Base-by-base conservation (phyloP, 2,329 filamentous ascomycete species). In the Colletotrichum musicola region DNA sequence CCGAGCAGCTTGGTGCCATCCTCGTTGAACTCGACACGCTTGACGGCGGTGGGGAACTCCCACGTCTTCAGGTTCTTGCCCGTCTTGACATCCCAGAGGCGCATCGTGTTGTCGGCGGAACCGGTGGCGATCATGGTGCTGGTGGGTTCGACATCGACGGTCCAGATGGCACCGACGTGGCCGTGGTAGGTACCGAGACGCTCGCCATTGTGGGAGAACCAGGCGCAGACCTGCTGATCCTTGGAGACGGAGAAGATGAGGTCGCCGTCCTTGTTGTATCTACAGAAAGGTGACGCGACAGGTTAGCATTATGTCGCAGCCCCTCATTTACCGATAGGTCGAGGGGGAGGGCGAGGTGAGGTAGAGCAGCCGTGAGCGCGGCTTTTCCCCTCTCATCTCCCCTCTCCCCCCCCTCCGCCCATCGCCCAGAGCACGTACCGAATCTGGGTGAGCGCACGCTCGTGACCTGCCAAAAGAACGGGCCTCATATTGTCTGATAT, bases 161-260 rank as follows among this genome's bases (percentile, higher is more conserved):
- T 98, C 96, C 96, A 99, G 85, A 99, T 93, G 76, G 96, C 95
- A 84, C 96, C 96, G 82, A 97, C 92, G 84, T 99, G 96, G 81
- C 96, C 96, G 80, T 93, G 91, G 86, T 98, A 99, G 76, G 95
- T 96, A 77, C 96, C 96, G 77, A 98, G 89, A 77, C 96, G 93
- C 87, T 99, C 96, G 84, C 96, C 96, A 83, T 99, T 99, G 85
- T 97, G 94, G 73, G 94, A 92, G 84, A 90, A 98, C 96, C 96
- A 99, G 73, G 90, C 95, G 87, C 95, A 97, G 77, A 98, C 94
- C 79, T 97, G 90, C 84, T 98, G 95, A 83, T 98, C 95, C 85
- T 98, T 98, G 75, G 94, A 90, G 70, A 94, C 93, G 72, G 95
- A 97, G 87, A 98, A 98, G 80, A 98, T 91, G 74, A 98, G 89